A percentile compares a stretch with the other conserved stretches of the same genome.
phyloP scores from a whole-genome alignment of 805 yeast species.

The Suhomyces prunicola region DNA sequence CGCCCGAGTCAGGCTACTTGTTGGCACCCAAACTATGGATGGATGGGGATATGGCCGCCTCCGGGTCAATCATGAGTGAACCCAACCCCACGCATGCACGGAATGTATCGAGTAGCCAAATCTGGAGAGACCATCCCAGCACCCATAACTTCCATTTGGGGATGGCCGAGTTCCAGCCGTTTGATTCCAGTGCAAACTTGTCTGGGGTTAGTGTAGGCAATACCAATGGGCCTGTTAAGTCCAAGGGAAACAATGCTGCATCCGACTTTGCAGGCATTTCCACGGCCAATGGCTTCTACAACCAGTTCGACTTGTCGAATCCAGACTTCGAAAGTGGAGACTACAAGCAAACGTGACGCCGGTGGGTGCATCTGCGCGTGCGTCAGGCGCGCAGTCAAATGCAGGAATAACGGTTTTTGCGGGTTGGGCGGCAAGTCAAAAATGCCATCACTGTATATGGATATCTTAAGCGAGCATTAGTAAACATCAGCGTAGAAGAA shows the following conservation, averaged over 20 bases:
- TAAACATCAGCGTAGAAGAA: neutral
- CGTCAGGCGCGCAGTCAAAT: neutral
- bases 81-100: conserved; percentile 14
- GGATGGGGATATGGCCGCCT: neutral
- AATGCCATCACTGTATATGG: neutral
- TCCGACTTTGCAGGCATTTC: neutral
- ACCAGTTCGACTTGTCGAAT: neutral
- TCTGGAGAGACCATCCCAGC: conserved; percentile 19
- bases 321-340: neutral
- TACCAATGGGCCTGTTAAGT: too few relatives aligned
- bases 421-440: neutral
- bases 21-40: conserved; percentile 9
- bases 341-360: neutral
- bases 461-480: neutral
- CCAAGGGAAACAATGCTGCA: neutral
- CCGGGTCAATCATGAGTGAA: neutral
- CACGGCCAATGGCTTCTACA: neutral
- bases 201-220: neutral
- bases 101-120: conserved; percentile 12
- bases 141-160: conserved; percentile 10
- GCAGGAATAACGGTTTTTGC: neutral
- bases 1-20: conserved; percentile 5
- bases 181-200: conserved; percentile 6
- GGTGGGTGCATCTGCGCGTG: neutral
- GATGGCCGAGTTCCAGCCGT: conserved; percentile 14